These are phyloP conservation scores for Kodamaea suecica DNA, from an alignment of 1,139 yeast genomes.

Conservation along the genomic window DNA sequence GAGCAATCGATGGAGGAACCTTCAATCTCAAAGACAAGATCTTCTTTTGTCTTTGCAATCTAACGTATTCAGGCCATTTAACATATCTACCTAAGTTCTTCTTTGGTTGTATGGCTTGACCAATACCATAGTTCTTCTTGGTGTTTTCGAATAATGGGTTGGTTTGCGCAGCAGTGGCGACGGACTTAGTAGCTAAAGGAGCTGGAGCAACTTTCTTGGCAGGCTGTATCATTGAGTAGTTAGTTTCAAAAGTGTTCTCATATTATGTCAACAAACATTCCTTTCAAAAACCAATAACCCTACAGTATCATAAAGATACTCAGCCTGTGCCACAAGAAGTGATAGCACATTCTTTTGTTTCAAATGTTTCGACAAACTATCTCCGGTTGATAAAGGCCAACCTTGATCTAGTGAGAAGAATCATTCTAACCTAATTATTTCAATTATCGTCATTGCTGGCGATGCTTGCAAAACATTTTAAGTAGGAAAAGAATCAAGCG, in stretches of 20 bases:
- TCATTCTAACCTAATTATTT: neutral
- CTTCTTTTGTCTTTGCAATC: conserved; percentile 97
- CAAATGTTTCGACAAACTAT: neutral
- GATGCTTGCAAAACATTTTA: neutral
- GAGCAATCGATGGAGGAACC: conserved; percentile 98
- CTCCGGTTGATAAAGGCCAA: too few species aligned
- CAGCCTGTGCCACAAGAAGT: conserved; percentile 48
- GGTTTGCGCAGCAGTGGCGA: conserved; percentile 16
- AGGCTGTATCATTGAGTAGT: conserved; percentile 70
- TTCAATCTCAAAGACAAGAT: conserved; percentile 90
- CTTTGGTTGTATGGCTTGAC: conserved; percentile 93
- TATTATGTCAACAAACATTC: conserved; percentile 30
- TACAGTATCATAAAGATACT: conserved; percentile 43
- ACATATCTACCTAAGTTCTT: conserved; percentile 94
- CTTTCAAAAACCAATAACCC: conserved; percentile 28
- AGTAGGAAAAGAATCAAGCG: conserved; percentile 15
- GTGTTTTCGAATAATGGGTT: conserved; percentile 78
- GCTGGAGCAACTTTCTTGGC: conserved; percentile 51
- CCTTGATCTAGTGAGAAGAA: neutral
- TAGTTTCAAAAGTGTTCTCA: conserved; percentile 33
- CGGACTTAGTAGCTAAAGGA: conserved; percentile 45
- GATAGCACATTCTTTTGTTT: conserved; percentile 25
- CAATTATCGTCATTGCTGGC: conserved; percentile 2
- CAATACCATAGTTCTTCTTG: conserved; percentile 95
- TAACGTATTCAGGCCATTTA: conserved; percentile 98